Evolutionary conservation across 495 filamentous ascomycete species (phyloP), one percentile per base, ranked within the genome.

Genomic region (Aspergillus nidulans): DNA sequence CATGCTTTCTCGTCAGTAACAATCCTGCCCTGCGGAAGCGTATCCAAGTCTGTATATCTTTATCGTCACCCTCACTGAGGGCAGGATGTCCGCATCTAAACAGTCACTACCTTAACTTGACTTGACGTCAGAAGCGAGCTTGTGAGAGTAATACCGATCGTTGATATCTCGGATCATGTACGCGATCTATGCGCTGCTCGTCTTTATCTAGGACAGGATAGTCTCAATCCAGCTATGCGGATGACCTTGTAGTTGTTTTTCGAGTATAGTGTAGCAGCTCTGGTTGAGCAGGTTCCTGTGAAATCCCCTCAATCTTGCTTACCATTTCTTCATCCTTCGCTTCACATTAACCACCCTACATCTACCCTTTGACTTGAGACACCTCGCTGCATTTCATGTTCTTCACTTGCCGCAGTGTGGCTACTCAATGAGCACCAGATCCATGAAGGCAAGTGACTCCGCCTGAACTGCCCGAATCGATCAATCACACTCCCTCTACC

Each of bases 81-180:
- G n/a, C 18, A 16, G 36, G n/a, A 18, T 16, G 16, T 39, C 8
- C n/a, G n/a, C 8, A n/a, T 39, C 36, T 39, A 39, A 5, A 4
- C 36, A 5, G 13, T 39, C 13, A 39, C 15, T 39, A 39, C 13
- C 36, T 16, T 39, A 5, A 18, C 13, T 51, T 39, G 32, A 36
- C 32, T 16, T 39, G 15, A 18, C 13, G 41, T 40, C 32, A 30
- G 49, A 20, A 52, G 36, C 24, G 46, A 49, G 46, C 49, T 4
- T 52, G 49, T 52, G 34, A 52, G 49, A 52, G 49, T 52, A 41
- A 52, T 52, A 52, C 36, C 38, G 36, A 52, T 42, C 25, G 38
- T 41, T 42, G 38, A 41, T 48, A 52, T 52, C 36, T 52, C 48
- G 21, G 49, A 38, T 52, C 32, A 52, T 42, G 36, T 52, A 42